Evolutionary conservation across 169 alveolate genomes (phyloP), one percentile per base, ranked within the genome.

Genomic region (Plasmodium yoelii): DNA sequence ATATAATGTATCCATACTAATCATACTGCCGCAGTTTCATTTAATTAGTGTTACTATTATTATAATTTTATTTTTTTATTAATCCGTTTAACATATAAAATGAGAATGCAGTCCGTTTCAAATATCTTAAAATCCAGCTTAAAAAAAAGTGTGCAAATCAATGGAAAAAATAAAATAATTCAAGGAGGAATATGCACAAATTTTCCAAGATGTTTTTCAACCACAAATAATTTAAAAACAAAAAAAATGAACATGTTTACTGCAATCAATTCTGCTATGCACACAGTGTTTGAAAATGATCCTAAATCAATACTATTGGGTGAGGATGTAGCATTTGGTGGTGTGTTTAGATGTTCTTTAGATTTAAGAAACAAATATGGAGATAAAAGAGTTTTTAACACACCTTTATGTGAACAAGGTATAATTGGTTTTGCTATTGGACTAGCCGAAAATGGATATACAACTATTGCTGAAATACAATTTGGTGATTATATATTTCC

Each of bases 241-340:
- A 92, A 93, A 92, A 87, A 95, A 90, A 92, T 94, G 98, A 98
- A 97, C 92, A 95, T 98, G 94, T 96, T 97, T 80, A 91, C 96
- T 56, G 98, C 99, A 19, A 96, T 98, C 65, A 95, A 95, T 93
- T 96, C 97, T 65, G 98, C 99, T 42, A 91, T 98, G 88, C 99
- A 97, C 93, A 95, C 96, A 39, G 97, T 97, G 22, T 88, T 98
- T 94, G 97, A 93, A 63, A 93, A 95, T 19, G 98, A 98, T 87
- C 95, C 98, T 34, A 93, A 93, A n/a, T 90, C 97, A 5, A 71
- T 94, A 68, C 91, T 98, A 34, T 97, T 98, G 91, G 99, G 99
- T 63, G 99, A 98, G 91, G 99, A 98, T 90, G 99, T 98, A 44
- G 99, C 99, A 19, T 98, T 98, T 88, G 99, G 99, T n/a, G 99